These are phyloP conservation scores for Phytophthora cactorum DNA, from an alignment of 352 stramenopile genomes.

Conservation along the genomic window DNA sequence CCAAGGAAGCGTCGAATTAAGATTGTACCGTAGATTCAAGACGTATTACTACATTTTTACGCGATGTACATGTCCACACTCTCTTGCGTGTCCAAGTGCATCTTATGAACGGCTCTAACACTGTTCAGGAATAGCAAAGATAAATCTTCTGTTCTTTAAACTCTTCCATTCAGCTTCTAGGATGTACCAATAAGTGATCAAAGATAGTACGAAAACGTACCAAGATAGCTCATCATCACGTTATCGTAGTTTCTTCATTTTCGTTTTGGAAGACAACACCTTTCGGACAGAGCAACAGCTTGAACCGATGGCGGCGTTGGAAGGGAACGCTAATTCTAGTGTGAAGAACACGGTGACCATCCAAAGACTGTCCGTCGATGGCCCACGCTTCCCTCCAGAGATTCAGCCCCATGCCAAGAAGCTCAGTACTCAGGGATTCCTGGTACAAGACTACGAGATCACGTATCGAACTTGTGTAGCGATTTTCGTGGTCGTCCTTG, in stretches of 20 bases:
- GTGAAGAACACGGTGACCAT: neutral
- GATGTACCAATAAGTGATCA: neutral
- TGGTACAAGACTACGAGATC: constrained; percentile 28
- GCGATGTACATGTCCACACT: too few species aligned
- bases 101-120: too few species aligned
- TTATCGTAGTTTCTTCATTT: neutral
- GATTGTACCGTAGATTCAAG: too few species aligned
- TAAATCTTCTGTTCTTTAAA: too few species aligned
- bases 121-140: too few species aligned
- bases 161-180: too few species aligned
- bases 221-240: neutral
- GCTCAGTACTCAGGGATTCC: neutral
- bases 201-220: too few species aligned
- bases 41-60: too few species aligned
- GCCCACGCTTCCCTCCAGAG: constrained; percentile 14
- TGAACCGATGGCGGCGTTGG: neutral
- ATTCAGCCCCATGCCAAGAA: neutral
- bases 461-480: constrained; percentile 30
- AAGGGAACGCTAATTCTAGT: neutral
- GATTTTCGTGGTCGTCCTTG: constrained; percentile 25
- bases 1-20: neutral
- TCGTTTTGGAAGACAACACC: too few species aligned
- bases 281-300: neutral
- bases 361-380: constrained; percentile 15
- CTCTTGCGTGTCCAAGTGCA: too few species aligned